A percentile compares a stretch with the other conserved stretches of the same genome.
Evolutionary conservation across 2,329 filamentous ascomycete genomes (phyloP).

Genomic region (Fusarium circinatum): DNA sequence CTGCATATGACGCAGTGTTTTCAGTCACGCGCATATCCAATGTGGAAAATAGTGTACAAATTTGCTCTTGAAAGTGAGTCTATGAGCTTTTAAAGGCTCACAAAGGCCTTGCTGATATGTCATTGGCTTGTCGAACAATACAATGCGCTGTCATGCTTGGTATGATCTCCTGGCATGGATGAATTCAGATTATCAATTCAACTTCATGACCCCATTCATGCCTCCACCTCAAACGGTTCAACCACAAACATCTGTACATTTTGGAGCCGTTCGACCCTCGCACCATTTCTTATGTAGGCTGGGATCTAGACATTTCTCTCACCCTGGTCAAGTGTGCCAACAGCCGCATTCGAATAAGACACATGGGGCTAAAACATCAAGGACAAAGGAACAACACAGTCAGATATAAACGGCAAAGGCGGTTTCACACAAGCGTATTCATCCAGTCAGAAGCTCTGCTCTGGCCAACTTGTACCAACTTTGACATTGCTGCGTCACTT

Average conservation of each 20-base stretch:
- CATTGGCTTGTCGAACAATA: conserved; percentile 7
- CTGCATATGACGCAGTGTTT: conserved; percentile 28
- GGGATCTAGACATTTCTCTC: conserved; percentile 25
- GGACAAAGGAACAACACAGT: conserved; percentile 24
- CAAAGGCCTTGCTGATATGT: conserved; percentile 5
- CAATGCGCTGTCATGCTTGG: conserved; percentile 24
- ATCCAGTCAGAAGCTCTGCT: conserved; percentile 28
- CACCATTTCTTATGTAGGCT: conserved; percentile 36
- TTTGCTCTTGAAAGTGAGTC: conserved; percentile 9
- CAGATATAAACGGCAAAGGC: conserved; percentile 27
- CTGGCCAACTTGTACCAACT: conserved; percentile 33
- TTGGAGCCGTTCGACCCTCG: conserved; percentile 22
- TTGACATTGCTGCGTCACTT: conserved; percentile 32
- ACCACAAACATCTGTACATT: conserved; percentile 23
- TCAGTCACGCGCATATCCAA: conserved; percentile 25
- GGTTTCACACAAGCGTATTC: conserved; percentile 23
- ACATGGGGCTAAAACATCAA: conserved; percentile 1
- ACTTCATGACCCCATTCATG: conserved; percentile 35
- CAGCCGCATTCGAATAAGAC: neutral
- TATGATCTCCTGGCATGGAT: neutral
- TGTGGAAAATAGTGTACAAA: neutral
- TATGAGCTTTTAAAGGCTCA: neutral
- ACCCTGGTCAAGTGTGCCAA: conserved; percentile 4
- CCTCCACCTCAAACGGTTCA: conserved; percentile 34
- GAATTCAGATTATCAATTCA: conserved; percentile 13